These are phyloP conservation scores for Pisolithus orientalis DNA, from an alignment of 768 basidiomycete species.

Conservation along the genomic window DNA sequence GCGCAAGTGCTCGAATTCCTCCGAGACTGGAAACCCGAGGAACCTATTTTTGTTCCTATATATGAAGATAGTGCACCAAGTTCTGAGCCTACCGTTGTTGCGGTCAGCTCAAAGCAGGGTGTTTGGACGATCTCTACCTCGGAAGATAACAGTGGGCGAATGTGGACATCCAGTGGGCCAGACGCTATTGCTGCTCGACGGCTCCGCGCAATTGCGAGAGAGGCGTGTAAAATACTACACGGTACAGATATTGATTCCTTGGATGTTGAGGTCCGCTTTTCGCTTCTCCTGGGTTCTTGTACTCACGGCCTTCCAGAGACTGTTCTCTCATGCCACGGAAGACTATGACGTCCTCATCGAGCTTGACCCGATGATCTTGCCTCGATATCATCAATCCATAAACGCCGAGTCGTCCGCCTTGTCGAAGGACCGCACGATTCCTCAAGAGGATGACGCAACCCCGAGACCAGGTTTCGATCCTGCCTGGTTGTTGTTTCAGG, in stretches of 20 bases:
- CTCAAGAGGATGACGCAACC: slow-evolving; percentile 25
- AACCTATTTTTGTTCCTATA: slow-evolving; percentile 68
- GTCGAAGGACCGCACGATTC: slow-evolving; percentile 26
- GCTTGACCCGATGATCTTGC: slow-evolving; percentile 55
- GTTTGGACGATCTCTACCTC: slow-evolving; percentile 82
- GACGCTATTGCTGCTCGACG: slow-evolving; percentile 69
- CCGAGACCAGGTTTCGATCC: slow-evolving; percentile 78
- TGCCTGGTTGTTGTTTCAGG: slow-evolving; percentile 53
- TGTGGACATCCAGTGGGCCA: slow-evolving; percentile 71
- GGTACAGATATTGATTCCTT: slow-evolving; percentile 43
- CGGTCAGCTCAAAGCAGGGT: slow-evolving; percentile 31
- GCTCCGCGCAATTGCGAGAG: slow-evolving; percentile 65
- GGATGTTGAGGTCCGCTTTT: slow-evolving; percentile 51
- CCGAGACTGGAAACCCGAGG: slow-evolving; percentile 79
- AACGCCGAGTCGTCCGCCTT: slow-evolving; percentile 44
- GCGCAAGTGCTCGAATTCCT: slow-evolving; percentile 66
- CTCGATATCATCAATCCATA: slow-evolving; percentile 73
- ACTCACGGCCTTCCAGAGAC: slow-evolving; percentile 40
- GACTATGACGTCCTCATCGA: slow-evolving; percentile 86
- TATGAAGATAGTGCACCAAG: slow-evolving; percentile 32
- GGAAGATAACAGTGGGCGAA: slow-evolving; percentile 61
- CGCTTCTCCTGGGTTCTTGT: background rate
- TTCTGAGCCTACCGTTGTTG: slow-evolving; percentile 14
- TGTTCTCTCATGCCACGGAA: slow-evolving; percentile 77
- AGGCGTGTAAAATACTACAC: slow-evolving; percentile 58